Base-by-base conservation (phyloP, 106 monocot genomes). In the Triglochin maritima region DNA sequence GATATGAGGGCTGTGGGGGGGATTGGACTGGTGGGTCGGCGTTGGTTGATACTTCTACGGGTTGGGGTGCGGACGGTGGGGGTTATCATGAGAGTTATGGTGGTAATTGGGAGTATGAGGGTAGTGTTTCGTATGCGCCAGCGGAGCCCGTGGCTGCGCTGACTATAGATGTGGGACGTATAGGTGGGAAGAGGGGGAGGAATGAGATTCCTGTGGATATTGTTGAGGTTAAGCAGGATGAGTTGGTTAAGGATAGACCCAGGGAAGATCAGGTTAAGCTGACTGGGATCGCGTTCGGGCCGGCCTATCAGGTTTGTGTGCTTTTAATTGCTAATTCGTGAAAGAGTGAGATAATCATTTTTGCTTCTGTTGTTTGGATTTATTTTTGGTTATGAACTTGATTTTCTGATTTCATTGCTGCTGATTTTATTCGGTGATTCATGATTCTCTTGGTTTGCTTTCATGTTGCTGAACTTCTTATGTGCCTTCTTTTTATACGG, bases 201-300 rank as follows among this genome's bases (percentile, higher is more conserved):
- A 78, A 69, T 50, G 81, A 73, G 52, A 86, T 86, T 14, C 90
- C 83, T 17, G 46, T 73, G 12, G 81, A 95, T 65, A 86, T 91
- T 69, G 52, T 96, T 51, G 96, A 91, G 79, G 91, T 96, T 62
- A 88, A 86, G 60, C 96, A 91, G 64, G 90, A 83, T 46, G 96
- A 96, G 52, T 68, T 96, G 86, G 82, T 96, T 64, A 91, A 91
- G 76, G 84, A 96, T 62, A 77, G 91, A 59, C 96, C 96, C 1
- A 88, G 85, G 64, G 81, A 78, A 57, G 90, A 91, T 69, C 81
- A 87, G 79, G 52, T 51, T 69, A 91, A 85, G 68, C 17, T 80
- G 60, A 96, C 96, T 1, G 91, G 96, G 49, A 78, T 86, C n/a
- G 88, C 96, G 44, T 96, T 96, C 53, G 96, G 96, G 42, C 96